Evolutionary conservation across 768 basidiomycete genomes (phyloP).

Genomic region (Boletus vinaceobasis): DNA sequence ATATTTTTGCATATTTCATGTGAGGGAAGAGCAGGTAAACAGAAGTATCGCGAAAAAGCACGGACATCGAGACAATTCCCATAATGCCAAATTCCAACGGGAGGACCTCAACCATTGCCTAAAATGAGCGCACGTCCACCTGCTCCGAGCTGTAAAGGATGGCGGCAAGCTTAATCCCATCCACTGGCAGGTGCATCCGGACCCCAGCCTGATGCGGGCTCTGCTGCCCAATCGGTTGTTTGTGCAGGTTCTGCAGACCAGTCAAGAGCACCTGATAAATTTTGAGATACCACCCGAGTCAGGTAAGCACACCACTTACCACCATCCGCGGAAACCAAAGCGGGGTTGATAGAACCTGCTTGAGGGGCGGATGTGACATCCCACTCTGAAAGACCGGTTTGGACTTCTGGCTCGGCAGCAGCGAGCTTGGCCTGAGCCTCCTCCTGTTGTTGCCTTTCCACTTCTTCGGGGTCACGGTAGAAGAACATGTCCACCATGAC

Average conservation of each 20-base stretch:
- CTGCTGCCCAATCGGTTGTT: slow-evolving; percentile 83
- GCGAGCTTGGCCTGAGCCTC: slow-evolving; percentile 80
- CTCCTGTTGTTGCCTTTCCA: slow-evolving; percentile 96
- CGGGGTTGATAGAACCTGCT: slow-evolving; percentile 74
- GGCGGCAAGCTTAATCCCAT: slow-evolving; percentile 25
- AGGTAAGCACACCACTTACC: slow-evolving; percentile 29
- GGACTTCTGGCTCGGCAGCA: slow-evolving; percentile 56
- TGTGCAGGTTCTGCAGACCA: slow-evolving; percentile 70
- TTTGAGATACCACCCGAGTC: not conserved
- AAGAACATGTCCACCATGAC: slow-evolving; percentile 99
- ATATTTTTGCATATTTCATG: slow-evolving; percentile 20
- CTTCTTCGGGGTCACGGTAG: slow-evolving; percentile 99
- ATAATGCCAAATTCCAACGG: slow-evolving; percentile 9
- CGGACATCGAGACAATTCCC: slow-evolving; percentile 18
- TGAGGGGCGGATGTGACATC: slow-evolving; percentile 66
- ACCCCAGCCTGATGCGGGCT: slow-evolving; percentile 50
- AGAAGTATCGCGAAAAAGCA: slow-evolving; percentile 15
- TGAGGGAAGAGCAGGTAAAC: slow-evolving; percentile 13
- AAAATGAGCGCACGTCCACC: slow-evolving; percentile 1
- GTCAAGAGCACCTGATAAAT: slow-evolving; percentile 63
- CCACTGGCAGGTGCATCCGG: slow-evolving; percentile 26
- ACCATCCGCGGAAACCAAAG: slow-evolving; percentile 62
- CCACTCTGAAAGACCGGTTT: slow-evolving; percentile 62
- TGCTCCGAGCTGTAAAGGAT: not conserved
- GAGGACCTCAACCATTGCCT: not conserved